Evolutionary conservation across 345 rosid species (phyloP), one percentile per base, ranked within the genome.

Genomic region (Gossypium stocksii): DNA sequence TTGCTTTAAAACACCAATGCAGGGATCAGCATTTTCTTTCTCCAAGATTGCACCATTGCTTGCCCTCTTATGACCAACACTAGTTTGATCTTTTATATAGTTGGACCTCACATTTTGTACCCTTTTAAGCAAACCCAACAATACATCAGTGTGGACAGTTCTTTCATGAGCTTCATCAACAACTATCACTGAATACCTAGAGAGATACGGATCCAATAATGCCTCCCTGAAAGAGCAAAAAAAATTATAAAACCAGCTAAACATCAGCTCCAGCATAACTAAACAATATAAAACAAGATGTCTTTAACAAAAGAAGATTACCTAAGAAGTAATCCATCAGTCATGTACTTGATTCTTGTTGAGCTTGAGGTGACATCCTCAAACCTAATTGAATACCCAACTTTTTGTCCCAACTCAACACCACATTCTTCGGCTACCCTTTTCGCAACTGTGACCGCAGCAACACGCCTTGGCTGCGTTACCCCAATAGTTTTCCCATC

Each of bases 161-260:
- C 98, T 92, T 79, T 94, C 97, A 71, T 94, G 98, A 70, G 97
- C 98, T 86, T 92, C 98, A 84, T 94, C 98, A 34, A 92, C 87
- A 74, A 92, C 82, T 46, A 94, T 87, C 51, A 89, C 92, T 0
- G 98, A 89, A 75, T 94, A 94, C 80, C 88, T 88, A 51, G 95
- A 89, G 59, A 94, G 90, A 80, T 78, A 82, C 0, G 97, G 98
- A 83, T 94, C 98, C 85, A 92, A 59, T 74, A 94, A 74, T 34
- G 96, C 91, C 80, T 94, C 98, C 85, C 98, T 92, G 85, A 62
- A 80, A 76, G 74, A 14, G 3, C 7, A 64, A 34, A n/a, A 70
- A 77, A 65, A 20, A 46, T 14, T 38, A 76, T 75, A 64, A 80
- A 59, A 22, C 12, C 34, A 15, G 23, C 38, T 62, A 7, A 20